Percentiles rank a stretch among this genome's conserved stretches.
Conservation (phyloP, 495 filamentous ascomycete species). For the Tirmania nivea region DNA sequence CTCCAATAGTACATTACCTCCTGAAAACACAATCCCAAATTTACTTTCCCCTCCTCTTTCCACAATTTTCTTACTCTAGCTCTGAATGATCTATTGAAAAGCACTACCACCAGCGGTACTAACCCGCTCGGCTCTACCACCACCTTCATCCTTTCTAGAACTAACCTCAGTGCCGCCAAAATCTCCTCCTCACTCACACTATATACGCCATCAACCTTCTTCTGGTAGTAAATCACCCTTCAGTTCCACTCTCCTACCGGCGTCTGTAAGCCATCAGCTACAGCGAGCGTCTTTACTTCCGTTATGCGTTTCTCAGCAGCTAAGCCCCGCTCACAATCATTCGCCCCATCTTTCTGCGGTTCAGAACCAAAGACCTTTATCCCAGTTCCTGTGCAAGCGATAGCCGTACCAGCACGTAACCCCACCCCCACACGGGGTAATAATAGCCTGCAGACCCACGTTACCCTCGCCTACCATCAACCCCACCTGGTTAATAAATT, state of each 20-base stretch:
- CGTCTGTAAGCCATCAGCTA: conserved; percentile 78
- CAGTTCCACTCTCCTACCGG: conserved; percentile 61
- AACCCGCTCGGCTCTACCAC: conserved; percentile 79
- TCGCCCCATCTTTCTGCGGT: conserved; percentile 61
- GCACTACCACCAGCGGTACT: conserved; percentile 58
- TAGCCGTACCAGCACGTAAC: conserved; percentile 69
- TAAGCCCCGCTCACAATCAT: conserved; percentile 56
- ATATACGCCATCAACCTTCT: conserved; percentile 53
- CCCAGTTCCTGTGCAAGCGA: conserved; percentile 44
- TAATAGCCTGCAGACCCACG: conserved; percentile 45
- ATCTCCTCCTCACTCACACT: conserved; percentile 70
- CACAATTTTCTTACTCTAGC: conserved; percentile 44
- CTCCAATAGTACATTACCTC: conserved; percentile 78
- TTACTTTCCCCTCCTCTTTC: conserved; percentile 34
- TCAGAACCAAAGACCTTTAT: conserved; percentile 77
- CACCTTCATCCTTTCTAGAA: conserved; percentile 78
- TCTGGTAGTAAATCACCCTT: conserved; percentile 51
- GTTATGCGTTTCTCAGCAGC: conserved; percentile 37
- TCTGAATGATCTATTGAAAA: conserved; percentile 74
- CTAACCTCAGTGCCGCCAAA: conserved; percentile 47
- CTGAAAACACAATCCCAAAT: conserved; percentile 75
- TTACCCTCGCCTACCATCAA: conserved; percentile 20
- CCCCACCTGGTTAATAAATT: conserved; percentile 49
- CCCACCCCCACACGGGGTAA: conserved; percentile 73
- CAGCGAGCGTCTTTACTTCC: conserved; percentile 50